A percentile compares a stretch with the other conserved stretches of the same genome.
Conservation (phyloP, 768 basidiomycete species). For the Leucosporidium scottii region DNA sequence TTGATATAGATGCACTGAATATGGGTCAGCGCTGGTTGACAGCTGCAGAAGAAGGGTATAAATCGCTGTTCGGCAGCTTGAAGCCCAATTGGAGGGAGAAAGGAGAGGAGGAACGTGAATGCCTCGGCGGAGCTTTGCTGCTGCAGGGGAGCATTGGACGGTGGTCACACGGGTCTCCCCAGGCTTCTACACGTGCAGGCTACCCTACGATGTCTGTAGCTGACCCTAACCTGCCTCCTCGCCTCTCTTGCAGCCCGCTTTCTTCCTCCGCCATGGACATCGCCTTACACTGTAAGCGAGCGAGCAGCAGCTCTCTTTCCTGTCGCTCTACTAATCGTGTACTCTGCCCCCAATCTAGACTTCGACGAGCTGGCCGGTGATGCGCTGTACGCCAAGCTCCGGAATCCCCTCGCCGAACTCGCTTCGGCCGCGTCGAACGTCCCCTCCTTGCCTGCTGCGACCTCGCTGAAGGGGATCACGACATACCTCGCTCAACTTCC, state of each 20-base stretch:
- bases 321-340: too few species aligned
- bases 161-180: background rate
- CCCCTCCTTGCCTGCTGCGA: background rate
- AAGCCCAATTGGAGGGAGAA: background rate
- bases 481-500: slow-evolving; percentile 14
- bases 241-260: background rate
- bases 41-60: too few species aligned
- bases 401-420: slow-evolving; percentile 20
- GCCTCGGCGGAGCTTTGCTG: background rate
- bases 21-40: too few species aligned
- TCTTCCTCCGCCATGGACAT: background rate
- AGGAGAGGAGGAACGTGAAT: background rate
- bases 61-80: too few species aligned
- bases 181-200: background rate
- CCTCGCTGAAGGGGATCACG: background rate
- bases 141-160: background rate
- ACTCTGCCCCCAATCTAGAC: background rate
- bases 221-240: background rate
- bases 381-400: slow-evolving; percentile 23
- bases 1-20: too few species aligned
- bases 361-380: slow-evolving; percentile 35
- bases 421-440: slow-evolving; percentile 11
- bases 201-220: background rate
- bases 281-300: background rate
- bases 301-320: too few species aligned